Evolutionary conservation across 331 rosid genomes (phyloP), one percentile per base, ranked within the genome.

Genomic region (Rhamnella rubrinervis): DNA sequence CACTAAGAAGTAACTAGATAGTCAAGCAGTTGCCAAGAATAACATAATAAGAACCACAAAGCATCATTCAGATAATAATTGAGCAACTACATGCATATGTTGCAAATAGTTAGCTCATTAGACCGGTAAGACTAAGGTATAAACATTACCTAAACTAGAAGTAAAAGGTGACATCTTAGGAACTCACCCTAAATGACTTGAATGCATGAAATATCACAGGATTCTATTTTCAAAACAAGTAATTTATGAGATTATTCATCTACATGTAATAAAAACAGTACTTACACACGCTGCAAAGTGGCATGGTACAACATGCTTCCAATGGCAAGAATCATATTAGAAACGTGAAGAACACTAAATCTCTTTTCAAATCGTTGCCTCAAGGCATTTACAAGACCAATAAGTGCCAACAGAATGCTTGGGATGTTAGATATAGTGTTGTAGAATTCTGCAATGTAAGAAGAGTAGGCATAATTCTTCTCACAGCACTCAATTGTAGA

Each of bases 281-380:
- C 97, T 92, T 79, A 92, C 95, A 80, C 79, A 28, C 55, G 84
- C 68, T 87, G 97, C 74, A 92, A 83, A 0, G 97, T 92, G 60
- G 96, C 93, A 80, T 92, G 97, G 87, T 84, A 87, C 76, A 87
- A 61, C 92, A 92, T 87, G 79, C 88, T 92, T 71, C 97, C 97
- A 47, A 89, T 77, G 70, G 96, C 92, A 69, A 92, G 87, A 55
- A 87, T 78, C 96, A 92, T 87, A 76, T 89, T 89, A 28, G 96
- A 85, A 73, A 92, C 19, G 41, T 89, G 92, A 77, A 92, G 96
- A 61, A 92, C 85, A 39, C 89, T 79, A 83, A 92, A 89, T 65
- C 97, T 87, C 86, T 89, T 92, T 87, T 92, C 97, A 66, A 92
- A 92, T 67, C 87, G 90, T 71, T 89, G 95, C 41, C 83, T 79